Base-by-base conservation (phyloP, 441 rosid species). In the Erysimum cheiri region DNA sequence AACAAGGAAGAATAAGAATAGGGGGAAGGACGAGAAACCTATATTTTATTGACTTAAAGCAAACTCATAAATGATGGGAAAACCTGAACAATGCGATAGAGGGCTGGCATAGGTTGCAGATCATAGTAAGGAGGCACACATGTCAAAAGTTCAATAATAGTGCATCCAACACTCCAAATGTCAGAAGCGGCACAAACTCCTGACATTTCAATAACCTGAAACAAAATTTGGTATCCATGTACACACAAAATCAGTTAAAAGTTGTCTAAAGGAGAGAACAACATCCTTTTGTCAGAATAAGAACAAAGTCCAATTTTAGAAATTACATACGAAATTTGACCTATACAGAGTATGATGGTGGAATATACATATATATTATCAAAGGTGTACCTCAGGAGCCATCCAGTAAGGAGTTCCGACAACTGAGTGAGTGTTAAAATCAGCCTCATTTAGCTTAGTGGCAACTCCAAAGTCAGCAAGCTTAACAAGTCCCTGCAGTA, bases 401-500 rank as follows among this genome's bases (percentile, higher is more conserved):
- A 96, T 96, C 99, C 99, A 96, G 60, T 93, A 96, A 59, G 99
- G 99, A 40, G 99, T 96, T 81, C 98, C 99, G 80, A 93, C 99
- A 48, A 96, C 98, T 17, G 99, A 96, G 82, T 93, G 99, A 8
- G 99, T 96, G 81, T 96, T 91, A 67, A 85, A 85, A 86, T 96
- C 99, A 77, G 98, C 99, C 85, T 96, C 99, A 29, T 92, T 96
- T 72, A 96, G 81, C 80, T 96, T 96, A 69, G 99, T 96, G 39
- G 99, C 99, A 79, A 96, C 99, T 76, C 99, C 99, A 87, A 96
- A 96, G 85, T 93, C 99, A 84, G 99, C 99, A 79, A 96, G 98
- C 82, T 96, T 96, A 55, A 96, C 99, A 68, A 96, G 99, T 15
- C 99, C 97, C 99, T 96, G 78, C 52, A 76, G 77, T 54, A 52